These are phyloP conservation scores for Kickxella alabastrina DNA, from an alignment of 192 early-diverging fungal genomes.

Conservation along the genomic window DNA sequence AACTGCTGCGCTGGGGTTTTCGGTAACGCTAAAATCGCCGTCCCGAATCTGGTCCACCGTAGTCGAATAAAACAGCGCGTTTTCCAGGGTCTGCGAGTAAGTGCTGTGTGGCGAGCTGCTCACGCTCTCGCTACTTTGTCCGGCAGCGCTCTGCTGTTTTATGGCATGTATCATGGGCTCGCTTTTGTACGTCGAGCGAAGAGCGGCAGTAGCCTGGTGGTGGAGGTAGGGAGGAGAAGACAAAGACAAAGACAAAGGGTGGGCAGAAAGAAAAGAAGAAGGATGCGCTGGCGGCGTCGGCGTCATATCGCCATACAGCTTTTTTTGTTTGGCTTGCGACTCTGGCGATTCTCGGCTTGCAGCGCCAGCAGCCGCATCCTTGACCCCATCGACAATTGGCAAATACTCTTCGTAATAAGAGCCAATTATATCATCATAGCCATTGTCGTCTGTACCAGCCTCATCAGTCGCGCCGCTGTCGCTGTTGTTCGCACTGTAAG, in stretches of 20 bases:
- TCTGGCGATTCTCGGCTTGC: too few relatives aligned
- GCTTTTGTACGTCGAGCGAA: slow-evolving; percentile 42
- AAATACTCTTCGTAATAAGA: neutral
- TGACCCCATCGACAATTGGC: neutral
- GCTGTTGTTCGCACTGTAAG: too few relatives aligned
- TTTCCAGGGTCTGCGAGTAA: slow-evolving; percentile 49
- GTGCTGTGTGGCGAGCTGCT: slow-evolving; percentile 7
- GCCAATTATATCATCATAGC: neutral
- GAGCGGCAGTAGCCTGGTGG: neutral
- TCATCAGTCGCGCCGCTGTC: too few relatives aligned
- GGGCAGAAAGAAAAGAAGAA: too few relatives aligned
- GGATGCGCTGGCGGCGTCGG: neutral
- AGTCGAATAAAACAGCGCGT: slow-evolving; percentile 48
- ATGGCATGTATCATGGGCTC: slow-evolving; percentile 23
- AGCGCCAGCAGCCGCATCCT: neutral
- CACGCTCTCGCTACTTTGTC: neutral
- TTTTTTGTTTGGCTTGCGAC: neutral
- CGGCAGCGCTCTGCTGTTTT: neutral
- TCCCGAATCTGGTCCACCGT: slow-evolving; percentile 40
- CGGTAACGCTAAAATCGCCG: slow-evolving; percentile 16
- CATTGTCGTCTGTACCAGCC: too few relatives aligned
- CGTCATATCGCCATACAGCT: neutral
- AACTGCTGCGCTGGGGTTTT: slow-evolving; percentile 16
- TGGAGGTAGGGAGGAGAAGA: neutral
- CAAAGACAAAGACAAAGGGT: too few relatives aligned